Conservation (phyloP, 495 filamentous ascomycete genomes). For the Annulohypoxylon bovei region DNA sequence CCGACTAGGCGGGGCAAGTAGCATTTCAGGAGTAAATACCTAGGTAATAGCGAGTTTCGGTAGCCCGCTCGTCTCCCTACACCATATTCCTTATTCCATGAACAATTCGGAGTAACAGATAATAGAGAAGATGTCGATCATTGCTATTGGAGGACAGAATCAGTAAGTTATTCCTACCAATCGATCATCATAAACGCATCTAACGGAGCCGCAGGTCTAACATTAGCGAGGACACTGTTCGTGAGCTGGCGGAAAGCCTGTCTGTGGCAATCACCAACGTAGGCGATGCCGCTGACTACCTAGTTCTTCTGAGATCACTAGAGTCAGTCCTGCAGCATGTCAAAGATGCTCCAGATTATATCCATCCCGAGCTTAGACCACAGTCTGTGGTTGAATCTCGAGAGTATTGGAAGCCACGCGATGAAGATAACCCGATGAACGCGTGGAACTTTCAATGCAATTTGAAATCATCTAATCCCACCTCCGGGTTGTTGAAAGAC, state of each 20-base stretch:
- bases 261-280: neutral
- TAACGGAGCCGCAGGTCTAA: neutral
- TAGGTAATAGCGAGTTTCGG: neutral
- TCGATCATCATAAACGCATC: neutral
- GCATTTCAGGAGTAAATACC: neutral
- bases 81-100: neutral
- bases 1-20: neutral
- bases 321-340: constrained; percentile 41
- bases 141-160: neutral
- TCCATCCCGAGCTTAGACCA: constrained; percentile 42
- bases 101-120: neutral
- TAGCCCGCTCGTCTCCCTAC: neutral
- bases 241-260: neutral
- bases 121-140: neutral
- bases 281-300: constrained; percentile 40
- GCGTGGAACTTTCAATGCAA: constrained; percentile 49
- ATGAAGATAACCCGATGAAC: constrained; percentile 45
- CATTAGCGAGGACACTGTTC: neutral
- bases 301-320: constrained; percentile 44
- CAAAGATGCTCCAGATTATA: constrained; percentile 42
- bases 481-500: constrained; percentile 2
- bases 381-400: constrained; percentile 22
- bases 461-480: constrained; percentile 36
- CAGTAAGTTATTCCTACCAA: neutral
- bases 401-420: constrained; percentile 39